Base-by-base conservation (phyloP, 257 asterid genomes). In the Haberlea rhodopensis region DNA sequence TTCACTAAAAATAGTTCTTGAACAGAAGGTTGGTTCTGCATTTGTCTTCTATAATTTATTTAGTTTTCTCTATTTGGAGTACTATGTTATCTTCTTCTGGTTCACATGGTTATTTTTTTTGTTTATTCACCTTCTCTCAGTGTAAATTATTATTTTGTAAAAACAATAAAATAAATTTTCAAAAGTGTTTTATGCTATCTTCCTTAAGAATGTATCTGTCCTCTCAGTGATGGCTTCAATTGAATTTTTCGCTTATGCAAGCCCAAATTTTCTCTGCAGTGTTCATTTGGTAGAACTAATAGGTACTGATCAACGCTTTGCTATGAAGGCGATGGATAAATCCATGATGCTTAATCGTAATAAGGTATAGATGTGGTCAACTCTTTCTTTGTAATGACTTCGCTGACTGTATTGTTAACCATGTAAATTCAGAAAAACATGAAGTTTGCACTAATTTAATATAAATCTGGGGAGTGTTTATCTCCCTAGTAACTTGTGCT, bases 271-370 rank as follows among this genome's bases (percentile, higher is more conserved):
- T 58, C 70, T 63, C 49, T 80, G 80, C 87, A 94, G 99, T 82
- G 99, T 94, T 75, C 97, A 94, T 84, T 77, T 94, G 92, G 99
- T 94, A 84, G 97, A 94, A 77, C 79, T 94, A 64, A 81, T 79
- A 55, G 88, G 90, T 51, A 75, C 82, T 18, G 92, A 86, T 68
- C 83, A 80, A 58, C 66, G 87, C 61, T 94, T 81, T 76, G 99
- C 99, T 57, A 94, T 94, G 97, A 94, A 94, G 79, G 97, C 99
- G 62, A 94, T 94, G 99, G 99, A 94, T 66, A 94, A 94, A 77
- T 73, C 95, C 63, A 66, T 87, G 79, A 94, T 94, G 97, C 73
- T 94, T 68, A 86, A 84, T 49, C 95, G 99, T 60, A 94, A 94
- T 78, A 94, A 94, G 97, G 99, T 90, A 62, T 21, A 60, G 15